phyloP scores from a whole-genome alignment of 805 yeast species.

The Ogataea sp. region DNA sequence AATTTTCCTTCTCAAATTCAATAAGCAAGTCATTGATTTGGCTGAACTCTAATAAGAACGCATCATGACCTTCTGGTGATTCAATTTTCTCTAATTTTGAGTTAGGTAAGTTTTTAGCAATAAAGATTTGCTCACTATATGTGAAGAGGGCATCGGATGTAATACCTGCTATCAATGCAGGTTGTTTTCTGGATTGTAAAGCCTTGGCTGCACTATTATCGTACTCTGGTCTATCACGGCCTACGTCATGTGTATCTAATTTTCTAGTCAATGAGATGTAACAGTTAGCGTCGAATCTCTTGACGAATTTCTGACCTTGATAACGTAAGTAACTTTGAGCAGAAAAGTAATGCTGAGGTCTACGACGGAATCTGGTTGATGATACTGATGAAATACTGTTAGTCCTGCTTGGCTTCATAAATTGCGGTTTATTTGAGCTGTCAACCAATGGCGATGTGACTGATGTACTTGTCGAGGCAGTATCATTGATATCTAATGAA shows the following conservation, averaged over 20 bases:
- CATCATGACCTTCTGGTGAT: constrained; percentile 97
- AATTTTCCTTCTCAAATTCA: constrained; percentile 51
- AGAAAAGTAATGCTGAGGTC: constrained; percentile 66
- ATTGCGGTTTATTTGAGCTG: too few species aligned
- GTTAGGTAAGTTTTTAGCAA: constrained; percentile 69
- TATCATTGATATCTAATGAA: constrained; percentile 11
- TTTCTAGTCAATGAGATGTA: constrained; percentile 91
- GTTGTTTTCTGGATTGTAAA: constrained; percentile 54
- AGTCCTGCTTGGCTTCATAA: neutral
- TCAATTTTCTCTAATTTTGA: constrained; percentile 62
- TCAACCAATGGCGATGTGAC: constrained; percentile 11
- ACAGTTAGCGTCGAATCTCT: constrained; percentile 93
- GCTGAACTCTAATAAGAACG: constrained; percentile 83
- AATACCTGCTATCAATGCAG: constrained; percentile 82
- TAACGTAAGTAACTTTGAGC: constrained; percentile 94
- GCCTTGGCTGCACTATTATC: constrained; percentile 38
- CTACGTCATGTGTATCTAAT: constrained; percentile 89
- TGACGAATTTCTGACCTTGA: constrained; percentile 86
- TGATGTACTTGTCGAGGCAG: constrained; percentile 21
- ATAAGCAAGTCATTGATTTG: constrained; percentile 66
- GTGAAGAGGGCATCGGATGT: constrained; percentile 91
- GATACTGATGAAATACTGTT: constrained; percentile 1
- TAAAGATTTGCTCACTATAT: constrained; percentile 78
- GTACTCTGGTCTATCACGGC: constrained; percentile 55
- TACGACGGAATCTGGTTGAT: constrained; percentile 24